Evolutionary conservation across 306 rosid species (phyloP).

Genomic region (Citrullus amarus): DNA sequence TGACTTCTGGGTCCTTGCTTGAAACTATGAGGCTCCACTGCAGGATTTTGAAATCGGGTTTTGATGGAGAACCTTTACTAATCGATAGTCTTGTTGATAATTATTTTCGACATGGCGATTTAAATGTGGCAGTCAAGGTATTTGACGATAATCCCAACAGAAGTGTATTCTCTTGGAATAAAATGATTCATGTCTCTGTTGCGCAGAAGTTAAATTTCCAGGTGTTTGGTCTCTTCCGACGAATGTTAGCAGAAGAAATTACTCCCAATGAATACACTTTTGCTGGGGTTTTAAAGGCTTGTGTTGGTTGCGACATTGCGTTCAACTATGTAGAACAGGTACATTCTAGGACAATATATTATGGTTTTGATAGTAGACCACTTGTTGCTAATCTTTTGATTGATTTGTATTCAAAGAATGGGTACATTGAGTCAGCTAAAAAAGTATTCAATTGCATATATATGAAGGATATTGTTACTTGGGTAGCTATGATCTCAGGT

Average conservation of each 20-base stretch:
- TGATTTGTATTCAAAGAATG: conserved; percentile 53
- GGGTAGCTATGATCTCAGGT: conserved; percentile 87
- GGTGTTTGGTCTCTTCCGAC: conserved; percentile 28
- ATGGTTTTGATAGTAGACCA: conserved; percentile 43
- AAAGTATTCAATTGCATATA: conserved; percentile 41
- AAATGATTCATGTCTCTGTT: conserved; percentile 30
- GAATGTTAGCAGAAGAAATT: conserved; percentile 37
- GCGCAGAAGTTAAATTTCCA: conserved; percentile 20
- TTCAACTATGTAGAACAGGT: conserved; percentile 42
- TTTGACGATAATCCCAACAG: conserved; percentile 43
- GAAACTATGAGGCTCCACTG: conserved; percentile 55
- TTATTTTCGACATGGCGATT: conserved; percentile 37
- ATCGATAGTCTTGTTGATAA: conserved; percentile 34
- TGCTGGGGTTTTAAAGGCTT: conserved; percentile 53
- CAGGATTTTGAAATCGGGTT: conserved; percentile 56
- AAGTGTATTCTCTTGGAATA: conserved; percentile 49
- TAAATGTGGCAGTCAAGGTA: conserved; percentile 32
- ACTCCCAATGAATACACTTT: conserved; percentile 39
- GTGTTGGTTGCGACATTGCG: conserved; percentile 33
- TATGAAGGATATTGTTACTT: conserved; percentile 55
- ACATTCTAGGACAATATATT: conserved; percentile 45
- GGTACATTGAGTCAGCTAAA: conserved; percentile 43
- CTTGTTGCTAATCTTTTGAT: conserved; percentile 54
- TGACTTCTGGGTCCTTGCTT: conserved; percentile 31
- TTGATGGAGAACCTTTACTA: conserved; percentile 26